phyloP scores from a whole-genome alignment of 306 rosid genomes.

The Senna siamea region DNA sequence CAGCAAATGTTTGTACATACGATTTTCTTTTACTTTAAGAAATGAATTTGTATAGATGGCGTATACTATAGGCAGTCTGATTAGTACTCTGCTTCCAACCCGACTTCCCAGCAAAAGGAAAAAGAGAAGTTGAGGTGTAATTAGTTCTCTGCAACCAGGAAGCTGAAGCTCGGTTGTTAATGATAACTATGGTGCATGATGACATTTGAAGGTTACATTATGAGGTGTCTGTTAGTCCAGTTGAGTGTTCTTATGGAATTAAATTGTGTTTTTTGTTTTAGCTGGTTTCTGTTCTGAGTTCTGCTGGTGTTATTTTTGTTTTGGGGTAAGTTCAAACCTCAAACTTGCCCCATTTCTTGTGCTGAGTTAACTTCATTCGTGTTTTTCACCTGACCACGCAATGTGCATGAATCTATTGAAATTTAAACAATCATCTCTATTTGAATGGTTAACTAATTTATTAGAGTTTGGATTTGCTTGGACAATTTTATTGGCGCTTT shows the following conservation, averaged over 20 bases:
- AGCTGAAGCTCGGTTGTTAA: not conserved
- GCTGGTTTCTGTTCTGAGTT: not conserved
- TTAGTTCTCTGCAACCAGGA: not conserved
- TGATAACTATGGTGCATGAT: not conserved
- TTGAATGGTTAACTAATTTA: not conserved
- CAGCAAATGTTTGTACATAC: conserved; percentile 27
- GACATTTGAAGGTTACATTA: not conserved
- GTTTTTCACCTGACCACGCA: not conserved
- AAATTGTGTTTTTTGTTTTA: not conserved
- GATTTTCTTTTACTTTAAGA: not conserved
- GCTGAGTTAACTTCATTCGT: not conserved
- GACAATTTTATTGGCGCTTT: too few relatives aligned
- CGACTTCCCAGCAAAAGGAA: not conserved
- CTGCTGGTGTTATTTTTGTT: not conserved
- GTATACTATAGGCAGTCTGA: not conserved
- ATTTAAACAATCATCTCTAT: not conserved
- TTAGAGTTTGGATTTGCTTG: too few relatives aligned
- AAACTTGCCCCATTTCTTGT: not conserved
- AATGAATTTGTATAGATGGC: not conserved
- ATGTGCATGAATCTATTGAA: not conserved
- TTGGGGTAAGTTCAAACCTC: not conserved
- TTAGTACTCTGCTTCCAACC: not conserved
- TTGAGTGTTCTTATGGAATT: not conserved
- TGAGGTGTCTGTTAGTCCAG: not conserved
- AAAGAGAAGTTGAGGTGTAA: not conserved